Evolutionary conservation across 306 rosid genomes (phyloP).

Genomic region (Fagus crenata): DNA sequence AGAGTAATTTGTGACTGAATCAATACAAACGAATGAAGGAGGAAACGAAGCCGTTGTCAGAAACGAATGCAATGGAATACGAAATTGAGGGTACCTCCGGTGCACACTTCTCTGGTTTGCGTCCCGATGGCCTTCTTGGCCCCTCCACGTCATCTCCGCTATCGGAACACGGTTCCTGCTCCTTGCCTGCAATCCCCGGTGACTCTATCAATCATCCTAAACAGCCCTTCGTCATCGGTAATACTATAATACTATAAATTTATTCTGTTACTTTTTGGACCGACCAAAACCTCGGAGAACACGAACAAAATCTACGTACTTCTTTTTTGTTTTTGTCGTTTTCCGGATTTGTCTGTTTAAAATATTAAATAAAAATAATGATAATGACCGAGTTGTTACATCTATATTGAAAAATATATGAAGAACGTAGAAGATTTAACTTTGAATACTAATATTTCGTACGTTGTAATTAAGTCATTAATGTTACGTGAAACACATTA

Average conservation of each 20-base stretch:
- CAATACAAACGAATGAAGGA: not conserved
- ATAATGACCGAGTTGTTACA: no score
- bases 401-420: no score
- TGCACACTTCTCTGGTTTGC: conserved; percentile 43
- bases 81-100: conserved; percentile 36
- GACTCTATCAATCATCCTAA: not conserved
- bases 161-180: not conserved
- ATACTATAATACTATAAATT: not conserved
- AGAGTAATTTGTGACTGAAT: no score
- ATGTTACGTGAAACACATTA: no score
- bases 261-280: not conserved
- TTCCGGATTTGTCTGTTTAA: not conserved
- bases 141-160: conserved; percentile 28
- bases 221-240: conserved; percentile 46
- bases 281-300: conserved; percentile 1
- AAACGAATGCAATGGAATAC: conserved; percentile 21
- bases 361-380: not conserved
- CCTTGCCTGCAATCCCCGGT: not conserved
- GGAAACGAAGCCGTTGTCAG: not conserved
- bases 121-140: conserved; percentile 5
- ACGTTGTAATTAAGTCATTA: no score
- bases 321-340: not conserved
- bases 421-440: no score
- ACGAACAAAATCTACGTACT: not conserved
- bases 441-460: no score